A percentile compares a stretch with the other conserved stretches of the same genome.
Conservation (phyloP, 176 grass and related monocot genomes). For the Urochloa ruziziensis region DNA sequence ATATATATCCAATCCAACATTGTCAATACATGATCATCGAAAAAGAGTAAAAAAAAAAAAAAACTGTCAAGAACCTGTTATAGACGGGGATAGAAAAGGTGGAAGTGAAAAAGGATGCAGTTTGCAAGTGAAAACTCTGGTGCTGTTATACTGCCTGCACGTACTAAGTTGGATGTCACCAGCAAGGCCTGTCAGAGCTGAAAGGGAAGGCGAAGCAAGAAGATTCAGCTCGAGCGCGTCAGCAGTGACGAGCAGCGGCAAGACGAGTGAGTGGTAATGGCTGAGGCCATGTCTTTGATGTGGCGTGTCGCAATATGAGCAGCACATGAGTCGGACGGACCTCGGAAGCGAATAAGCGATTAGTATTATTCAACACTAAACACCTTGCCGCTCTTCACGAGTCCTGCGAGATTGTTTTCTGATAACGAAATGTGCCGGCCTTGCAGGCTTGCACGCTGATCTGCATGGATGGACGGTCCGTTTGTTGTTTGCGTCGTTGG, state of each 20-base stretch:
- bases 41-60: neutral
- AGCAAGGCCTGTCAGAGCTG: neutral
- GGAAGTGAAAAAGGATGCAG: too few relatives aligned
- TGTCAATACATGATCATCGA: neutral
- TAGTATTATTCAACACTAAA: neutral
- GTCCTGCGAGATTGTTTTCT: neutral
- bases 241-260: constrained; percentile 27
- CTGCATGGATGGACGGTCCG: neutral
- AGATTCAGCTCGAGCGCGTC: neutral
- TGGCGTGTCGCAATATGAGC: constrained; percentile 7
- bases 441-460: too few relatives aligned
- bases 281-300: neutral
- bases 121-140: neutral
- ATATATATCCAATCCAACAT: neutral
- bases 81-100: neutral
- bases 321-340: neutral
- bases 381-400: neutral
- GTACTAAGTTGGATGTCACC: neutral
- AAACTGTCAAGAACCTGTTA: neutral
- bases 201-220: neutral
- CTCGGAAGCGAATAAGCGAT: neutral
- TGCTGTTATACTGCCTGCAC: neutral
- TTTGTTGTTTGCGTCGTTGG: neutral
- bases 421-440: neutral
- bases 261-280: neutral